Evolutionary conservation across 306 rosid genomes (phyloP).

Genomic region (Prunus persica): DNA sequence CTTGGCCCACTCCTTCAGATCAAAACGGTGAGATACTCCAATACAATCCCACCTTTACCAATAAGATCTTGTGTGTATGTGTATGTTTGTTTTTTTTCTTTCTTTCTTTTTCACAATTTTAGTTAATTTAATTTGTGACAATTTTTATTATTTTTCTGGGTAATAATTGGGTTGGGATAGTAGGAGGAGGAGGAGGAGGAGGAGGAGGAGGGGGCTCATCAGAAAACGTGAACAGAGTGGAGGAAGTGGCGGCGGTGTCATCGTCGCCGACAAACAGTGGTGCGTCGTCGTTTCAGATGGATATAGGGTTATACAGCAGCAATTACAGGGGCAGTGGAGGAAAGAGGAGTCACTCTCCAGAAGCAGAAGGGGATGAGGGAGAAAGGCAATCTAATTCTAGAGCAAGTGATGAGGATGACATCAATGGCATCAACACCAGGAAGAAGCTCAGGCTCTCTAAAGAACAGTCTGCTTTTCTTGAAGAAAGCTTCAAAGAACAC

Average conservation of each 20-base stretch:
- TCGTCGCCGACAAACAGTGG: constrained; percentile 33
- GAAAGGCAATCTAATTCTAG: constrained; percentile 26
- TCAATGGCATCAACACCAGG: constrained; percentile 19
- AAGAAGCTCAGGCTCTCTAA: constrained; percentile 38
- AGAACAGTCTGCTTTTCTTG: constrained; percentile 39
- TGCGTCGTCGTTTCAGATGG: constrained; percentile 40
- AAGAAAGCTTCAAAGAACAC: constrained; percentile 44
- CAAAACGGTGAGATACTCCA: constrained; percentile 18
- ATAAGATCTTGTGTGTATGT: too few species aligned
- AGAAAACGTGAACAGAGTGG: not conserved
- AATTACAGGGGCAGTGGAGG: constrained; percentile 9
- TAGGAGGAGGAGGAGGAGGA: too few species aligned
- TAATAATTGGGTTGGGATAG: not conserved
- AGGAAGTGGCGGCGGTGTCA: constrained; percentile 13
- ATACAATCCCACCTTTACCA: too few species aligned
- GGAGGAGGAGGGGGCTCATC: too few species aligned
- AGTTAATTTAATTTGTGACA: not conserved
- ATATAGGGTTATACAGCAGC: constrained; percentile 21
- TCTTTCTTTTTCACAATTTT: not conserved
- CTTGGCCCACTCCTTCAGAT: constrained; percentile 26
- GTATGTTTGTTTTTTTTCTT: not conserved
- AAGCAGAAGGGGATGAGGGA: constrained; percentile 18
- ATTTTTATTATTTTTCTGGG: not conserved
- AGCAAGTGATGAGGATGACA: constrained; percentile 35
- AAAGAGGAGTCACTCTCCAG: constrained; percentile 16